Evolutionary conservation across 441 rosid species (phyloP), one percentile per base, ranked within the genome.

Genomic region (Euphorbia corollata): DNA sequence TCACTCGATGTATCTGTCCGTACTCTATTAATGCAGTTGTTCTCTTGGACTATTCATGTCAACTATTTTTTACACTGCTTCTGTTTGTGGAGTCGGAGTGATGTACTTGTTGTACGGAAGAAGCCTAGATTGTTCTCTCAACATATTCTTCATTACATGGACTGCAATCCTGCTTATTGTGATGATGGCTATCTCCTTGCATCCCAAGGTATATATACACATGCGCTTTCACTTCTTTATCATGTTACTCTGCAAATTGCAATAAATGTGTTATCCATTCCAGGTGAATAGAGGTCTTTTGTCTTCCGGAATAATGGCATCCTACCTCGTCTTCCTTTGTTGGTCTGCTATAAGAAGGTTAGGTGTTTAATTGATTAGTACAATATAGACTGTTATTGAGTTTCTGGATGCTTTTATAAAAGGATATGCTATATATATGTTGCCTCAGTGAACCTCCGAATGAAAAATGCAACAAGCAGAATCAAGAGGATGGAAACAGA

Each of bases 281-380:
- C 79, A 89, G 96, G 90, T 90, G 57, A 92, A 90, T 36, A 79
- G 85, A 71, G 92, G 92, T 39, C 84, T 88, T 73, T 71, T 88
- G 45, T 92, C 96, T 59, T 85, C 94, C 1, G 90, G 97, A 68
- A 87, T 88, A 48, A 88, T 92, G 97, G 97, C 96, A 67, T 81
- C 86, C 8, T 92, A 92, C 81, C 70, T 92, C 59, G 90, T 90
- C 65, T 92, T 90, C 79, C 81, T 92, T 56, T 92, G 94, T 71
- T 92, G 96, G 98, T 90, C 89, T 73, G 97, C 96, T 6, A 75
- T 92, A 75, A 88, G 97, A 84, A 92, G 98, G 98, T 92, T 67
- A 72, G 45, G 27, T 0, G 41, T 8, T 58, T 3, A 13, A 58
- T 27, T 27, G 4, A 27, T 27, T 27, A 27, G 32, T 27, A 47